A percentile compares a stretch with the other conserved stretches of the same genome.
These are phyloP conservation scores for Hypoxylon sp. DNA, from an alignment of 2,329 filamentous ascomycete genomes.

Conservation along the genomic window DNA sequence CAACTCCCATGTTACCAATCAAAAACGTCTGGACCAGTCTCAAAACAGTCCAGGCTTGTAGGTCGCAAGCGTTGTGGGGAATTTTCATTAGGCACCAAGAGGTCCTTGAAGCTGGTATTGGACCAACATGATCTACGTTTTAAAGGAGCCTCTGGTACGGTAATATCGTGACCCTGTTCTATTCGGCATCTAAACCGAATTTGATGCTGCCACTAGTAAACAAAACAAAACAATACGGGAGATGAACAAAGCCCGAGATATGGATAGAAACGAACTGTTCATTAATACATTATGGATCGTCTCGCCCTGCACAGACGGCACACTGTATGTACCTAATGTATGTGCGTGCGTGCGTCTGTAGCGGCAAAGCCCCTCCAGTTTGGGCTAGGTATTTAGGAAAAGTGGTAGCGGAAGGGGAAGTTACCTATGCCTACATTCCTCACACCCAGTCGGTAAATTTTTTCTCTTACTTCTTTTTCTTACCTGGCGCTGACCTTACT, in stretches of 20 bases:
- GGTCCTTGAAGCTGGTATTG: slow-evolving; percentile 32
- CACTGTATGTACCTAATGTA: slow-evolving; percentile 17
- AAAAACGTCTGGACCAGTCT: slow-evolving; percentile 40
- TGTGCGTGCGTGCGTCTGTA: slow-evolving; percentile 13
- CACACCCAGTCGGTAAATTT: slow-evolving; percentile 17
- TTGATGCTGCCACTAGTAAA: slow-evolving; percentile 21
- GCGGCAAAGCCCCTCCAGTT: slow-evolving; percentile 19
- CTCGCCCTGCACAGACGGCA: slow-evolving; percentile 17
- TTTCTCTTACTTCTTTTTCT: not conserved
- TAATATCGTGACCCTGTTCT: slow-evolving; percentile 37
- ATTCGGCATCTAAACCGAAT: slow-evolving; percentile 38
- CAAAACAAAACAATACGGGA: slow-evolving; percentile 27
- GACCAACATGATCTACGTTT: slow-evolving; percentile 40
- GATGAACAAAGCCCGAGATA: slow-evolving; percentile 11
- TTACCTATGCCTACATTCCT: slow-evolving; percentile 1
- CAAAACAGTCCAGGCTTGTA: slow-evolving; percentile 36
- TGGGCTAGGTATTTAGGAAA: slow-evolving; percentile 13
- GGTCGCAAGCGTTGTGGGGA: slow-evolving; percentile 44
- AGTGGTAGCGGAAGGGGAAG: slow-evolving; percentile 6
- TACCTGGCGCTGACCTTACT: slow-evolving; percentile 7
- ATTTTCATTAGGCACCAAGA: slow-evolving; percentile 35
- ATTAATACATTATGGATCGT: slow-evolving; percentile 2
- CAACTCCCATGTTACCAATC: slow-evolving; percentile 33
- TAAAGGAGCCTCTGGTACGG: slow-evolving; percentile 39
- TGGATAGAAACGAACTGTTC: slow-evolving; percentile 1